Evolutionary conservation across 192 early-diverging fungal genomes (phyloP).

Genomic region (Allomyces arbusculus): DNA sequence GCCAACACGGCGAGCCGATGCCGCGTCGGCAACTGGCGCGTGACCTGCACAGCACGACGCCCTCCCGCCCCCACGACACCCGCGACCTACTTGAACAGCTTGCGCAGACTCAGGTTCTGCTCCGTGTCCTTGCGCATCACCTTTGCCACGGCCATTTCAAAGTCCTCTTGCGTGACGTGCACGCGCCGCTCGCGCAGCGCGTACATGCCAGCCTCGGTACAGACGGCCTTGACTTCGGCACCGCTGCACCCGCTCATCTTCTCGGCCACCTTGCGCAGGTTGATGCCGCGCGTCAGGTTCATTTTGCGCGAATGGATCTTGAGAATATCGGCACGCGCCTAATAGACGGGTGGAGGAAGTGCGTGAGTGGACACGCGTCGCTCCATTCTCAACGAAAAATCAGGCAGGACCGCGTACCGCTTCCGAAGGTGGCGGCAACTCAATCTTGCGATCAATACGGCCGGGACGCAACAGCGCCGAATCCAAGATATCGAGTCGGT

Average conservation of each 20-base stretch:
- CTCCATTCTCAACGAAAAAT: background rate
- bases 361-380: background rate
- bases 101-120: conserved; percentile 86
- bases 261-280: conserved; percentile 73
- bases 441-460: conserved; percentile 79
- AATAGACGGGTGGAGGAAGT: no score
- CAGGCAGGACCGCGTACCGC: no score
- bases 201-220: conserved; percentile 79
- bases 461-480: conserved; percentile 70
- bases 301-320: conserved; percentile 82
- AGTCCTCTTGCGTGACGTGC: conserved; percentile 98
- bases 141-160: conserved; percentile 98
- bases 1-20: no score
- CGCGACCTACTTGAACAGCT: conserved; percentile 78
- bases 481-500: conserved; percentile 78
- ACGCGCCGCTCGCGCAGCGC: conserved; percentile 85
- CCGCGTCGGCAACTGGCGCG: no score
- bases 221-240: conserved; percentile 74
- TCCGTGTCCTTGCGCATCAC: conserved; percentile 97
- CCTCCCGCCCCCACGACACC: background rate
- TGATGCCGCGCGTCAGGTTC: conserved; percentile 78
- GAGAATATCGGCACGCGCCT: conserved; percentile 64
- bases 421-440: conserved; percentile 56
- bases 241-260: conserved; percentile 69
- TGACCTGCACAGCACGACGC: no score